A percentile compares a stretch with the other conserved stretches of the same genome.
Conservation (phyloP, 768 basidiomycete genomes). For the Cystoderma amianthinum region DNA sequence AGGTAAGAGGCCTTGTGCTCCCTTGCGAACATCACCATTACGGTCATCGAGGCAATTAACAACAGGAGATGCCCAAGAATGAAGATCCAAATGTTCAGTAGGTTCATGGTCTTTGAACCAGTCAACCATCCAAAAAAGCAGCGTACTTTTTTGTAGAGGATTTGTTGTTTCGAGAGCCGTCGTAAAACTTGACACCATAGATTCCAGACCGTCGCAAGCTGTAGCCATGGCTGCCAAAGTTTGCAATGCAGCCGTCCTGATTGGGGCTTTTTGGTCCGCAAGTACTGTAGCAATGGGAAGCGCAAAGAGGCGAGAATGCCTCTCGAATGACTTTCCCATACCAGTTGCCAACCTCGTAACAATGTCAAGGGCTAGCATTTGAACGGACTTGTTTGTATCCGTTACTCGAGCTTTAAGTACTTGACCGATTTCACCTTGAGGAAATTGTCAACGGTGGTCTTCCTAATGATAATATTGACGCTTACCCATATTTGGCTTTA, state of each 20-base stretch:
- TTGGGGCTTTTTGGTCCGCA: constrained; percentile 87
- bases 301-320: constrained; percentile 71
- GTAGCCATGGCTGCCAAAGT: constrained; percentile 79
- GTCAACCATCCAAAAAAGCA: constrained; percentile 75
- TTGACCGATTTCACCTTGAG: constrained; percentile 80
- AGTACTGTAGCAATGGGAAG: constrained; percentile 77
- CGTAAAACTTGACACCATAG: constrained; percentile 71
- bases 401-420: constrained; percentile 83
- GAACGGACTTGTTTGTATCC: constrained; percentile 94
- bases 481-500: constrained; percentile 86
- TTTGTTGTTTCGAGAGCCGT: constrained; percentile 81
- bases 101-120: constrained; percentile 67
- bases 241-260: constrained; percentile 70
- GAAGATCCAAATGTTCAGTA: constrained; percentile 55
- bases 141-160: constrained; percentile 76
- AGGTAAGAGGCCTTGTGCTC: constrained; percentile 78
- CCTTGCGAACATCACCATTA: constrained; percentile 86
- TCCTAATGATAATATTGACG: constrained; percentile 4
- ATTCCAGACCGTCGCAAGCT: constrained; percentile 80
- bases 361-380: constrained; percentile 83
- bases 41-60: constrained; percentile 87
- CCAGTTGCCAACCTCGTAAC: constrained; percentile 85
- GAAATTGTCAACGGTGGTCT: constrained; percentile 6
- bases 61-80: constrained; percentile 54
- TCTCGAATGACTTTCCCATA: constrained; percentile 96